Conservation (phyloP, 257 asterid genomes). For the Rhazya stricta region DNA sequence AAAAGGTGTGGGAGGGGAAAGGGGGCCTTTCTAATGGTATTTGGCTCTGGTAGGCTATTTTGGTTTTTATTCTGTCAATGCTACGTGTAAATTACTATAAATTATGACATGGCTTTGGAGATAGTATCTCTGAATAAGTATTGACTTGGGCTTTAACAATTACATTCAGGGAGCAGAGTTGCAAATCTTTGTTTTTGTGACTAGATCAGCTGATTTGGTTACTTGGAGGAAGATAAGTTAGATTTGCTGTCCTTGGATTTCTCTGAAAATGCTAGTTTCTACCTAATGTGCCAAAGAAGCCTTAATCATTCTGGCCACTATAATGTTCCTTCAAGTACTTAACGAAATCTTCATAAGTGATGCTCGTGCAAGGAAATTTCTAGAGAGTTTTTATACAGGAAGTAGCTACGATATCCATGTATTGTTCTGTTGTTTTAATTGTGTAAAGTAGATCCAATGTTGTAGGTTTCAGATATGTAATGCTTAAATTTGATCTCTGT, state of each 20-base stretch:
- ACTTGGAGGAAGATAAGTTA: slow-evolving; percentile 42
- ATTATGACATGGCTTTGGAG: slow-evolving; percentile 17
- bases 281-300: slow-evolving; percentile 48
- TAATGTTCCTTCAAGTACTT: slow-evolving; percentile 33
- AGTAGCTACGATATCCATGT: slow-evolving; percentile 4
- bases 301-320: slow-evolving; percentile 35
- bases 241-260: slow-evolving; percentile 40
- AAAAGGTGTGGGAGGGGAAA: background rate
- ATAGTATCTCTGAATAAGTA: slow-evolving; percentile 20
- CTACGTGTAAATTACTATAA: slow-evolving; percentile 1
- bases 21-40: background rate
- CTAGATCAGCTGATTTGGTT: slow-evolving; percentile 31
- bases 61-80: slow-evolving; percentile 7
- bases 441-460: slow-evolving; percentile 15
- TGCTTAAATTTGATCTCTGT: background rate
- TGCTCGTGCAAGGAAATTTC: slow-evolving; percentile 26
- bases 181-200: slow-evolving; percentile 36
- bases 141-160: slow-evolving; percentile 51
- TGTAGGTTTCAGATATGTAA: slow-evolving; percentile 22
- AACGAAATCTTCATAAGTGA: slow-evolving; percentile 19
- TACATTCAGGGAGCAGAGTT: slow-evolving; percentile 71
- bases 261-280: slow-evolving; percentile 50
- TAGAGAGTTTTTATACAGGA: slow-evolving; percentile 11
- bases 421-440: background rate
- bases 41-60: background rate